Base-by-base conservation (phyloP, 306 rosid species). In the Quillaja saponaria region DNA sequence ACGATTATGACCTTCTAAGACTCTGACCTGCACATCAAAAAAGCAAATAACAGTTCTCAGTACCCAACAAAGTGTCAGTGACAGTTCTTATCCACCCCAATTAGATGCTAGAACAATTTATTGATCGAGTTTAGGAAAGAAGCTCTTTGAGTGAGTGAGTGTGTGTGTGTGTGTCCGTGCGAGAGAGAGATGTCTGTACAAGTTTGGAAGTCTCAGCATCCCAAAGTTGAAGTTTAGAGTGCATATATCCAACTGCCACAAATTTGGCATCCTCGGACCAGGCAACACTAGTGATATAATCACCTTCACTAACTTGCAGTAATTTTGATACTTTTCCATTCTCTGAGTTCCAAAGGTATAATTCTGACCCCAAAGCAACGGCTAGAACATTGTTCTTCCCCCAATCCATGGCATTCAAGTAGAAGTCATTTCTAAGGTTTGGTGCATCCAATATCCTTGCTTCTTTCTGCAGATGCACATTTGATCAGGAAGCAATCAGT, bases 391-490 rank as follows among this genome's bases (percentile, higher is more conserved):
- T 83, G 78, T 79, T 85, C 64, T 74, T 77, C 49, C 95, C 95
- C 94, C 95, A 88, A 57, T 88, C 95, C 74, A 88, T 55, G 21
- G 69, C 67, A 70, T 73, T 85, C 73, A 82, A 20, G 69, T 85
- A 88, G 78, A 44, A 88, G 49, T 88, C 96, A 69, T 85, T 73
- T 72, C 55, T 73, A 21, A 88, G 71, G 55, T 76, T 71, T 66
- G 90, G 88, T 51, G 96, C 95, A 73, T 88, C 90, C 65, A 85
- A 58, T 73, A 81, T 50, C 74, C 77, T 81, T 66, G 71, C 37
- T 77, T 83, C 94, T 47, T 67, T 48, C 96, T 88, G 69, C 71
- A 58, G 42, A 35, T 34, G 28, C 72, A 50, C 63, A 45, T 33
- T 5, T 46, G 6, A 44, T 13, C 40, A 61, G 47, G 13, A 39